Evolutionary conservation across 257 asterid genomes (phyloP), one percentile per base, ranked within the genome.

Genomic region (Petunia secreta): DNA sequence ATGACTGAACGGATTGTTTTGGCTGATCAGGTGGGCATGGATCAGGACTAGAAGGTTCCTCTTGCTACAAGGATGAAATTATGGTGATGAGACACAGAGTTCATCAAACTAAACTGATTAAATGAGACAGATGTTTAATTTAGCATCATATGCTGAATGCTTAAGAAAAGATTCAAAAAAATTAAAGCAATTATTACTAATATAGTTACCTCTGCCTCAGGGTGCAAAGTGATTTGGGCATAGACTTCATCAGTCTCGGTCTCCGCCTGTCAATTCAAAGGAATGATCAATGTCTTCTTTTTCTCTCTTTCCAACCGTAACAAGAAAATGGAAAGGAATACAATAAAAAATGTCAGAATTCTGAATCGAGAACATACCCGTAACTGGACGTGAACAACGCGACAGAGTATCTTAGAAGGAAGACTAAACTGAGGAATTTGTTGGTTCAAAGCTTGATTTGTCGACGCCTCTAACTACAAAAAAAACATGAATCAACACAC

Each of bases 181-280:
- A 68, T 25, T 66, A 74, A 55, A 81, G 52, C 16, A 69, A 74
- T 10, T 50, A 77, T 93, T 71, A 71, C 10, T 5, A 11, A 25
- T 25, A 71, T 50, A 48, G 6, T 89, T 83, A 93, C 98, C 86
- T 88, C 90, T 79, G 81, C 83, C 75, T 89, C 98, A 0, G 98
- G 98, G 5, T 79, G 91, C 85, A 93, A 82, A 54, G 93, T 93
- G 81, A 93, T 90, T 86, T 92, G 98, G 0, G 97, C 93, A 79
- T 92, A 93, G 69, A 93, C 97, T 84, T 93, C 98, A 80, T 93
- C 98, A 0, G 94, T 93, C 73, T 92, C 97, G 2, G 84, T 80
- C 75, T 93, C 98, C 5, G 97, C 97, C 98, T 93, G 80, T 25
- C 16, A 53, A 80, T 66, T 39, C 9, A 40, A 66, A 55, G 25